These are phyloP conservation scores for Nakaseomyces glabratus DNA, from an alignment of 1,139 yeast species.

Conservation along the genomic window DNA sequence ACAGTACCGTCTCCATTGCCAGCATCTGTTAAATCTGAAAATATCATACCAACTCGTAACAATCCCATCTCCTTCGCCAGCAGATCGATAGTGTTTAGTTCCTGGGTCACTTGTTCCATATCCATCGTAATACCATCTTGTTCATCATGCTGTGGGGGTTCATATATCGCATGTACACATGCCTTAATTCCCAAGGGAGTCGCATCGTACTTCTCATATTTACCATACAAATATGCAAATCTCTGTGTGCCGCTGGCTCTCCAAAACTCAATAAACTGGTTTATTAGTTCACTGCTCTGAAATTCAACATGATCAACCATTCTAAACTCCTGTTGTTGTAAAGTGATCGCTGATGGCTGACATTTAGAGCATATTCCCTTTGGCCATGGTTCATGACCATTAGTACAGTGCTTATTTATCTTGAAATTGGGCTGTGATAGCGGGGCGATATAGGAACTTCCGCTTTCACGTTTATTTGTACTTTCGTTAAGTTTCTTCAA, in stretches of 20 bases:
- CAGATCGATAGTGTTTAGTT: constrained; percentile 47
- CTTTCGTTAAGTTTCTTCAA: constrained; percentile 62
- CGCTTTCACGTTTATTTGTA: constrained; percentile 54
- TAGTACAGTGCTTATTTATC: constrained; percentile 55
- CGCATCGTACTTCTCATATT: constrained; percentile 63
- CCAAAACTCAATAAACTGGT: constrained; percentile 85
- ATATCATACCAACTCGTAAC: constrained; percentile 69
- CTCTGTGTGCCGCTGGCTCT: constrained; percentile 81
- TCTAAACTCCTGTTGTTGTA: constrained; percentile 82
- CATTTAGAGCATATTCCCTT: constrained; percentile 93
- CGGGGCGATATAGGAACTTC: constrained; percentile 72
- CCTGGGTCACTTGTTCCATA: constrained; percentile 41
- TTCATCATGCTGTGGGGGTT: constrained; percentile 83
- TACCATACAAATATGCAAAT: constrained; percentile 76
- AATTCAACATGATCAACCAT: constrained; percentile 98
- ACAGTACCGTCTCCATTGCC: constrained; percentile 85
- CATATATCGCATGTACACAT: constrained; percentile 86
- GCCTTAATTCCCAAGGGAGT: constrained; percentile 87
- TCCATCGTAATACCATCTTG: constrained; percentile 72
- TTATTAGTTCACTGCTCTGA: constrained; percentile 61
- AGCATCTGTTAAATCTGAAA: constrained; percentile 83
- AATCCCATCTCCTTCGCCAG: constrained; percentile 59
- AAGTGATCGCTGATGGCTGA: constrained; percentile 90
- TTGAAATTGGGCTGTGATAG: constrained; percentile 60
- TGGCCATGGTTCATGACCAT: constrained; percentile 92